Percentiles rank a stretch among this genome's conserved stretches.
These are phyloP conservation scores for Amoebophrya sp. DNA, from an alignment of 169 alveolate genomes.

Conservation along the genomic window DNA sequence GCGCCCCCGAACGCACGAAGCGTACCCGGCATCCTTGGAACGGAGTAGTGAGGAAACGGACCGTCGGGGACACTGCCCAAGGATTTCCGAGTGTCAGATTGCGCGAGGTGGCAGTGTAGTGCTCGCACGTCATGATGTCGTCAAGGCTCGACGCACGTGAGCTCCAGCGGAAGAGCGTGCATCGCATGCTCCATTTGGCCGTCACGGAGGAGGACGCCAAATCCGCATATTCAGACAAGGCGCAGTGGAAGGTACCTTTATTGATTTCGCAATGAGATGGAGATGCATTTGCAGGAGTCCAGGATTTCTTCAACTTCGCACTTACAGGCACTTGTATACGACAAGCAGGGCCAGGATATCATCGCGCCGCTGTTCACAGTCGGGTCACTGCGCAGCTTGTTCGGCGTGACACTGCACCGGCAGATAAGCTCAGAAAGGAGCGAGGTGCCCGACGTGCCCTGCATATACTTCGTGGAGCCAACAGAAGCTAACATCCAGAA, in stretches of 20 bases:
- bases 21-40: no score
- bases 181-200: neutral
- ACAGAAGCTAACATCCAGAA: neutral
- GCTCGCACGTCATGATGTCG: no score
- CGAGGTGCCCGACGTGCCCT: neutral
- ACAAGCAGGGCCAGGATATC: slow-evolving; percentile 34
- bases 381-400: neutral
- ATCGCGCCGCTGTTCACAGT: slow-evolving; percentile 36
- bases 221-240: no score
- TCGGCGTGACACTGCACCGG: neutral
- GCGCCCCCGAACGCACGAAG: no score
- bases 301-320: no score
- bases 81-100: no score
- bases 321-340: slow-evolving; percentile 22
- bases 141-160: neutral
- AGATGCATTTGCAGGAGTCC: no score
- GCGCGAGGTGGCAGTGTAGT: no score
- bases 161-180: neutral
- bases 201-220: no score
- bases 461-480: neutral
- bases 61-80: no score
- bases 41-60: no score
- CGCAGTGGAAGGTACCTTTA: slow-evolving; percentile 36
- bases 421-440: neutral
- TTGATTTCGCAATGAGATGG: no score